phyloP scores from a whole-genome alignment of 2,329 filamentous ascomycete species.

The Trichoderma sp. region DNA sequence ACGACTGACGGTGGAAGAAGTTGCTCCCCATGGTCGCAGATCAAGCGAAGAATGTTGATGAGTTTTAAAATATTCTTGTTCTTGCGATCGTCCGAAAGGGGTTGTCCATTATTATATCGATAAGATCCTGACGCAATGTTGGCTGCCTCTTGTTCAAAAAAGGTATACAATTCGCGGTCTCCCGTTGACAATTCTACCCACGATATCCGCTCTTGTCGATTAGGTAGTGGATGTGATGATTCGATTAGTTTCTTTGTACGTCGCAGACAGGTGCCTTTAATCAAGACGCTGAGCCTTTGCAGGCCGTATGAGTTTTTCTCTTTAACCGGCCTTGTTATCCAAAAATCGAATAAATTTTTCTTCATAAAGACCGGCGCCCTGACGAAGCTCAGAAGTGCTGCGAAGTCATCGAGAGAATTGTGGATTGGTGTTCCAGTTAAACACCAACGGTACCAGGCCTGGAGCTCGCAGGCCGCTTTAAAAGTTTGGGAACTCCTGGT shows the following conservation, averaged over 20 bases:
- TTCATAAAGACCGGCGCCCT: constrained; percentile 23
- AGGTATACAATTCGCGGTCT: background rate
- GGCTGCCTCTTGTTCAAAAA: background rate
- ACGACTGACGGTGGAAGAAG: background rate
- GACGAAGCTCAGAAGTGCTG: constrained; percentile 35
- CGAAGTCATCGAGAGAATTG: constrained; percentile 40
- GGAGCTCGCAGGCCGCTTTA: constrained; percentile 24
- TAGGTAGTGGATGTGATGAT: background rate
- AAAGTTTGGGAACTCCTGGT: constrained; percentile 32
- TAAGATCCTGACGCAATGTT: background rate
- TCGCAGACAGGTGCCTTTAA: background rate
- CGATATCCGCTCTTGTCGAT: background rate
- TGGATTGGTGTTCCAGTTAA: constrained; percentile 42
- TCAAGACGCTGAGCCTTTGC: background rate
- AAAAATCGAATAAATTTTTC: background rate
- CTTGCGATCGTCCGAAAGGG: too few species aligned
- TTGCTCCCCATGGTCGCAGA: background rate
- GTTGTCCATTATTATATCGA: background rate
- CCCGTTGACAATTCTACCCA: background rate
- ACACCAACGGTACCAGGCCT: constrained; percentile 35
- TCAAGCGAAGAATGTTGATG: background rate
- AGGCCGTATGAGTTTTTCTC: background rate
- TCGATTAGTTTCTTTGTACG: background rate
- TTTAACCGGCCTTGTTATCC: background rate
- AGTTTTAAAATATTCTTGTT: background rate